Conservation (phyloP, 352 stramenopile species). For the Halophytophthora batemanensis region DNA sequence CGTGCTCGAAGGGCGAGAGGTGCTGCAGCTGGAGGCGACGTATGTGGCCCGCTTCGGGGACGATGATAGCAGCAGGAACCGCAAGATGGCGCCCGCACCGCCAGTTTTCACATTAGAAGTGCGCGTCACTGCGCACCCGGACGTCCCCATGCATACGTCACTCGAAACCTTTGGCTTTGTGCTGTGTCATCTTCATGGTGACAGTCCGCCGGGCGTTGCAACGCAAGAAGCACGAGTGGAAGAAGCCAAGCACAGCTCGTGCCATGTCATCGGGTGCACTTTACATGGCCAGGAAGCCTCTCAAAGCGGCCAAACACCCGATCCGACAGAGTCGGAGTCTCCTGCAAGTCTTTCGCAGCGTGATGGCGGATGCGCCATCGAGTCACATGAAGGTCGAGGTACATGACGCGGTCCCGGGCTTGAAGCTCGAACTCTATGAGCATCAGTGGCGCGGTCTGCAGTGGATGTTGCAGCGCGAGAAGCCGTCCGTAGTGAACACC, state of each 20-base stretch:
- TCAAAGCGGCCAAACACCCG: not conserved
- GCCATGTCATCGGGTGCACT: constrained; percentile 54
- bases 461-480: constrained; percentile 71
- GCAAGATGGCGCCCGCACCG: not conserved
- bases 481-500: constrained; percentile 13
- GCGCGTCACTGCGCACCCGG: constrained; percentile 25
- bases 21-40: constrained; percentile 33
- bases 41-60: constrained; percentile 28
- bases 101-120: constrained; percentile 40
- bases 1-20: constrained; percentile 26
- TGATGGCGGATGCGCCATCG: constrained; percentile 39
- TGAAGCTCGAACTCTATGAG: constrained; percentile 62
- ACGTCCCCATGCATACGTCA: constrained; percentile 5
- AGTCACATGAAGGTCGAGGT: constrained; percentile 46
- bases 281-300: constrained; percentile 26
- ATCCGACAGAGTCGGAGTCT: constrained; percentile 29
- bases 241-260: constrained; percentile 31
- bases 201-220: constrained; percentile 19
- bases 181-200: constrained; percentile 40
- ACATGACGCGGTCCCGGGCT: constrained; percentile 57
- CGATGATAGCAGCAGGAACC: not conserved
- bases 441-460: constrained; percentile 65
- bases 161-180: constrained; percentile 48
- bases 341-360: constrained; percentile 52
- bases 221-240: not conserved